Percentiles rank a stretch among this genome's conserved stretches.
These are phyloP conservation scores for Bassia scoparia DNA, from an alignment of 148 eudicot genomes.

Conservation along the genomic window DNA sequence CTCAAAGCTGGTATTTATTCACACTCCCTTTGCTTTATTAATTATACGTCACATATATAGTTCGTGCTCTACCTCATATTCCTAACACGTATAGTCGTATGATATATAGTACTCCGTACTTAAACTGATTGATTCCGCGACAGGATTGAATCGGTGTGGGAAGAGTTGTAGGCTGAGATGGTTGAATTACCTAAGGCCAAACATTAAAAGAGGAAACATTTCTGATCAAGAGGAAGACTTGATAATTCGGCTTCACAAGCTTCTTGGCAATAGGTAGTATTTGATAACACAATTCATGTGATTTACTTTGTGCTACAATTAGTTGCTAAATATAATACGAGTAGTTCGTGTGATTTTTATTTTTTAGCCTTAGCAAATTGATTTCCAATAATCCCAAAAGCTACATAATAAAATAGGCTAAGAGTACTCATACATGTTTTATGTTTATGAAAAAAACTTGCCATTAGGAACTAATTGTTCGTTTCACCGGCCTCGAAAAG, in stretches of 20 bases:
- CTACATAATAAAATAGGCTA: too few species aligned
- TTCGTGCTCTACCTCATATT: too few species aligned
- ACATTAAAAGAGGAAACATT: constrained; percentile 66
- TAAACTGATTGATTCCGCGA: background rate
- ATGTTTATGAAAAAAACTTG: too few species aligned
- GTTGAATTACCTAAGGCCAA: constrained; percentile 74
- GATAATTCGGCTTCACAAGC: constrained; percentile 72
- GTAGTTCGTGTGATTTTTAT: too few species aligned
- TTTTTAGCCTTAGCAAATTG: too few species aligned
- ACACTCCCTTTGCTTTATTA: background rate
- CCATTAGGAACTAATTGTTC: too few species aligned
- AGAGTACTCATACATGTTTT: too few species aligned
- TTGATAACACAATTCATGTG: background rate
- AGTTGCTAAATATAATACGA: too few species aligned
- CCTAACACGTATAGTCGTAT: too few species aligned
- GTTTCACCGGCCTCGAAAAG: too few species aligned
- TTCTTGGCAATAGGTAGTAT: constrained; percentile 65
- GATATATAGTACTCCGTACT: too few species aligned
- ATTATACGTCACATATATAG: background rate
- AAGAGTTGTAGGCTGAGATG: constrained; percentile 80
- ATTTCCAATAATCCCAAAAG: too few species aligned
- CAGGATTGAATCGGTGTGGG: constrained; percentile 62
- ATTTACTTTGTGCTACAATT: background rate
- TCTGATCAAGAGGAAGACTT: constrained; percentile 68
- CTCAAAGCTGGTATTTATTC: constrained; percentile 45